Base-by-base conservation (phyloP, 495 filamentous ascomycete species). In the Bacidia rubella region DNA sequence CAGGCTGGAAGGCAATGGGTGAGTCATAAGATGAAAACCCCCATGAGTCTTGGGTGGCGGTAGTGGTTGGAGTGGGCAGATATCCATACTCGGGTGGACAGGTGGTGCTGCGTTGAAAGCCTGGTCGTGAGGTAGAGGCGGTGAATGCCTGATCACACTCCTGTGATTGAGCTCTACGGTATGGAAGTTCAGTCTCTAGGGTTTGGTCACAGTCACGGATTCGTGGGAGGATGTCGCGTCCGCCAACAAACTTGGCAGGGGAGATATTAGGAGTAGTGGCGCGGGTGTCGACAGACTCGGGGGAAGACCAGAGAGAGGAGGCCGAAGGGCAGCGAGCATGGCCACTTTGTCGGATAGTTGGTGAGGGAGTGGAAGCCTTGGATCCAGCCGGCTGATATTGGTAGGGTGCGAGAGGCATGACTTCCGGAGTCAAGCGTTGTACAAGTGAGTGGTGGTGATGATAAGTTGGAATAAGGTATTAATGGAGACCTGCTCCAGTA, bases 131-230 rank as follows among this genome's bases (percentile, higher is more conserved):
- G 51, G 72, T 74, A 22, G 68, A 70, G 29, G 67, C 60, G 54
- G 72, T 74, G 5, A 66, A 65, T 10, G 72, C 66, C 11, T 71
- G 65, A 51, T 77, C 78, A 47, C 70, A 70, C 4, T 77, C 74
- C 51, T 70, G 76, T 2, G 81, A 83, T 24, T 76, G 63, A 24
- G 79, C 76, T 53, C 75, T 69, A 47, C 71, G 70, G 57, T 79
- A 75, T 39, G 72, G 69, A 45, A 69, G 68, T 20, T 67, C 61
- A 12, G 75, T 74, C 54, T 82, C 75, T 54, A 89, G 76, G 49
- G 80, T 72, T 69, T 90, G 82, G 69, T 94, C 89, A 65, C 93
- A 87, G 54, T 78, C 77, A 45, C 89, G 77, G 67, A 94, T 87
- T 73, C 86, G 90, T 53, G 90, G 90, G 24, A 96, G 74, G 49